These are phyloP conservation scores for Helotiales sp. DNA, from an alignment of 2,329 filamentous ascomycete species.

Conservation along the genomic window DNA sequence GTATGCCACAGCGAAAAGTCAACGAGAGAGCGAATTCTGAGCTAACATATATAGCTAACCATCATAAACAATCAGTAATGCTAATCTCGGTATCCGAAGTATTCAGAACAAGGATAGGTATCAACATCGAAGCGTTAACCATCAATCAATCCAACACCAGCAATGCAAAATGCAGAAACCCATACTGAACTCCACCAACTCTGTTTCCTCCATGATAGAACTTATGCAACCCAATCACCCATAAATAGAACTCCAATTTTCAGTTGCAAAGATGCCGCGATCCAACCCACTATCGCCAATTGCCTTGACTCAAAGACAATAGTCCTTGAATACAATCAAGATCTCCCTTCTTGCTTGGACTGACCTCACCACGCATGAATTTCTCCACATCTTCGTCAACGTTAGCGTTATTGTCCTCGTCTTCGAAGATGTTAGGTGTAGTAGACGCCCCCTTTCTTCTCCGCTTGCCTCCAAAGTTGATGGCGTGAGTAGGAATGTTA, in stretches of 20 bases:
- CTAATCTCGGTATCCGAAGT: slow-evolving; percentile 22
- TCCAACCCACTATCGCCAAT: slow-evolving; percentile 64
- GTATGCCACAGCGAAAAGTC: neutral
- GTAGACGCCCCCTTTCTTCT: slow-evolving; percentile 23
- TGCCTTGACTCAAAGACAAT: slow-evolving; percentile 86
- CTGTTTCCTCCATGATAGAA: neutral
- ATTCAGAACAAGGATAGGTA: slow-evolving; percentile 11
- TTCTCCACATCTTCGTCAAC: slow-evolving; percentile 64
- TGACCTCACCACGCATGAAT: slow-evolving; percentile 69
- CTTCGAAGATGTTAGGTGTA: slow-evolving; percentile 54
- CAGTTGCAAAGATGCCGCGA: no score
- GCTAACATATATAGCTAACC: neutral
- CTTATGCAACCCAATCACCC: slow-evolving; percentile 7
- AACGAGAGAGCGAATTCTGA: neutral
- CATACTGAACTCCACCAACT: slow-evolving; percentile 3
- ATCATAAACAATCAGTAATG: slow-evolving; percentile 7
- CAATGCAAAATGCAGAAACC: slow-evolving; percentile 3
- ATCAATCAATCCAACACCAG: neutral
- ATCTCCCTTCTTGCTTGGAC: slow-evolving; percentile 74
- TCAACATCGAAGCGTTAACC: slow-evolving; percentile 16
- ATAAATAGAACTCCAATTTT: no score
- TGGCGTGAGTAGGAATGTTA: slow-evolving; percentile 26
- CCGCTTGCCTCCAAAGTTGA: slow-evolving; percentile 23
- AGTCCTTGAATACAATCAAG: slow-evolving; percentile 89
- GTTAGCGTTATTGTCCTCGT: slow-evolving; percentile 37